Base-by-base conservation (phyloP, 176 grass and related monocot species). In the Pontederia crassipes region DNA sequence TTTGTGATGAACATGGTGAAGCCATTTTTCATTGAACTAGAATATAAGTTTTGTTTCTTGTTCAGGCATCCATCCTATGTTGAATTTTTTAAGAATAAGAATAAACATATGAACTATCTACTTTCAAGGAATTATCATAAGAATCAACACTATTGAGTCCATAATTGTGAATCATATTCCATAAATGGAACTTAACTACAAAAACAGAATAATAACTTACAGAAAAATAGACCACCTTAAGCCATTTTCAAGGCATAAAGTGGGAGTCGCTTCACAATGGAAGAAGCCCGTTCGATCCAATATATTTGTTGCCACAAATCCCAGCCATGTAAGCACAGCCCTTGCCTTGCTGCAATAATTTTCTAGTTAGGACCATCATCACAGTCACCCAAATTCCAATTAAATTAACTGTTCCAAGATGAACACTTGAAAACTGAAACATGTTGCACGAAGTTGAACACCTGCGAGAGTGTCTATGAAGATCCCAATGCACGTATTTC, bases 401-500 rank as follows among this genome's bases (percentile, higher is more conserved):
- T 12, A 65, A 65, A 2, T 51, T 24, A 28, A 9, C 3, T 26
- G 3, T 49, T 51, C 28, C 17, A 12, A 11, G 49, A 4, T 12
- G 49, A 48, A 6, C 27, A 50, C 15, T 9, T 9, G 12, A 20
- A 14, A 65, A 27, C 12, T 13, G 1, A 53, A 47, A 53, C 7
- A 74, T 55, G 28, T 69, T 35, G 65, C n/a, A 81, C 10, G 13
- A 13, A 53, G 15, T 9, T 58, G n/a, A 68, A 55, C 82, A 97
- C 87, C 87, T 79, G 61, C 63, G 81, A 69, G 83, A 87, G 52
- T 91, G 86, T 59, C 85, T 66, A 67, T 97, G 78, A 71, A 97
- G 86, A 82, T 97, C 92, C 87, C 87, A 97, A 70, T 97, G 92
- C 65, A 97, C 79, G 76, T 80, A 97, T 71, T 61, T 86, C 15